Percentiles rank a stretch among this genome's conserved stretches.
These are phyloP conservation scores for Fusarium coffeatum DNA, from an alignment of 2,329 filamentous ascomycete genomes.

Conservation along the genomic window DNA sequence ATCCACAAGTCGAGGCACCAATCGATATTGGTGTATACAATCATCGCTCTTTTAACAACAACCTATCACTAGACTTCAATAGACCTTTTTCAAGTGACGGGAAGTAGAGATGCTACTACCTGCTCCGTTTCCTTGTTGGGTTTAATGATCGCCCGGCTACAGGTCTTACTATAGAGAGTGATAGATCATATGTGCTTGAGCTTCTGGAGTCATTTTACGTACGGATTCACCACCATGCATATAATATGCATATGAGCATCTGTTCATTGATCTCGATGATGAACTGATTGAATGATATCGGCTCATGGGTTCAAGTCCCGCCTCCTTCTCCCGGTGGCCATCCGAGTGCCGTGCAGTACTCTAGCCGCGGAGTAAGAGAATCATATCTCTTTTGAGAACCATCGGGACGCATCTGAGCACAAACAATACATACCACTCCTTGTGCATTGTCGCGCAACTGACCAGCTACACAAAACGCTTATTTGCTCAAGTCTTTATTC, in stretches of 20 bases:
- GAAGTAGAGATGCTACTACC: neutral
- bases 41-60: neutral
- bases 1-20: neutral
- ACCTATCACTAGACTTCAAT: no score
- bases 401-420: neutral
- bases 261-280: neutral
- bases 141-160: neutral
- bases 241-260: neutral
- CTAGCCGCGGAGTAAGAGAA: neutral
- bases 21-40: neutral
- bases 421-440: neutral
- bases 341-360: neutral
- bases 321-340: neutral
- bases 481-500: neutral
- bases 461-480: neutral
- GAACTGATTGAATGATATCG: neutral
- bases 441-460: neutral
- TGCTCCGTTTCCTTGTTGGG: neutral
- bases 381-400: neutral
- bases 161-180: neutral
- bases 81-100: neutral
- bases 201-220: neutral
- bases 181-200: neutral
- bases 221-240: neutral
- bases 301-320: neutral